These are phyloP conservation scores for Narthecium ossifragum DNA, from an alignment of 106 monocot genomes.

Conservation along the genomic window DNA sequence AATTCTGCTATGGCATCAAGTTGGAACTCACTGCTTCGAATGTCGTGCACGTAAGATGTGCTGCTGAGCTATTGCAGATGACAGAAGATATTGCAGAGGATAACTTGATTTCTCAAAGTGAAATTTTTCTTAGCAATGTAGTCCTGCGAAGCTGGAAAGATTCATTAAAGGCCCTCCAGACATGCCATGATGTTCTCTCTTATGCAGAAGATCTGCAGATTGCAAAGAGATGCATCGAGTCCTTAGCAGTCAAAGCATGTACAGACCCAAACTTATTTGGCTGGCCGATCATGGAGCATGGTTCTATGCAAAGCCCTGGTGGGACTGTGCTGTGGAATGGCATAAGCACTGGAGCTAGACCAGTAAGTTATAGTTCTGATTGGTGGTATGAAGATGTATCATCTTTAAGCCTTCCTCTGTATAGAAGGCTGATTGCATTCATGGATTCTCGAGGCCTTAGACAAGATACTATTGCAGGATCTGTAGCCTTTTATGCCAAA, in stretches of 20 bases:
- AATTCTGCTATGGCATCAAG: constrained; percentile 11
- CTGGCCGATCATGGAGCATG: constrained; percentile 13
- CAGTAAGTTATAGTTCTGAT: constrained; percentile 11
- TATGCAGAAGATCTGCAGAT: constrained; percentile 7
- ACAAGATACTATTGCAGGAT: constrained; percentile 9
- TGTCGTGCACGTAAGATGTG: constrained; percentile 6
- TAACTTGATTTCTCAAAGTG: constrained; percentile 13
- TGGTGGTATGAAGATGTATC: constrained; percentile 18
- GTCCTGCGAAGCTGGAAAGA: constrained; percentile 12
- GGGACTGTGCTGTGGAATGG: constrained; percentile 13
- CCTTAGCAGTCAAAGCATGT: constrained; percentile 11
- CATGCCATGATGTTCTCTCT: constrained; percentile 6
- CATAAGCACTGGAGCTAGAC: constrained; percentile 13
- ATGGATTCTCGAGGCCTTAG: constrained; percentile 20
- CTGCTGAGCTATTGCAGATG: constrained; percentile 11
- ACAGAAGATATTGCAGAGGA: constrained; percentile 14
- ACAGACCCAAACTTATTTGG: constrained; percentile 12
- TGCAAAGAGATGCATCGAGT: constrained; percentile 12
- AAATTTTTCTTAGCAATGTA: constrained; percentile 8
- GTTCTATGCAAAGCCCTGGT: constrained; percentile 11
- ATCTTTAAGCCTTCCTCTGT: constrained; percentile 9
- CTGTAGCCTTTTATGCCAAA: constrained; percentile 6
- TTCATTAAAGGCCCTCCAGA: constrained; percentile 10
- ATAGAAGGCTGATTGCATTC: constrained; percentile 7
- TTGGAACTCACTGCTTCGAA: constrained; percentile 10